phyloP scores from a whole-genome alignment of 345 rosid species.

The Eucalyptus guilfoylei region DNA sequence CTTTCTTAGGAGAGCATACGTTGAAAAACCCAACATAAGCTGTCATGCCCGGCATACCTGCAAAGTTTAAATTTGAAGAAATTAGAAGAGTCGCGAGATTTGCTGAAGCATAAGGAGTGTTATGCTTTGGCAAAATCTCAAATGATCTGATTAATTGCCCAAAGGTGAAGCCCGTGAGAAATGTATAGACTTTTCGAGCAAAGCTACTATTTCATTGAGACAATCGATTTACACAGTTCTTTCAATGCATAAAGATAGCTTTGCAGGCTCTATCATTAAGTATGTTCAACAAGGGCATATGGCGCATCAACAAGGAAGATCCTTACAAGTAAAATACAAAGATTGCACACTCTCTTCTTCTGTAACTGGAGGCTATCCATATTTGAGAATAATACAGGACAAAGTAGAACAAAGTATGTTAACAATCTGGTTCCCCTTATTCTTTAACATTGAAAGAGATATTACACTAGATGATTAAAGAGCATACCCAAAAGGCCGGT shows the following conservation, averaged over 20 bases:
- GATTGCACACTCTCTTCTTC: not conserved
- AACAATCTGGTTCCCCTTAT: not conserved
- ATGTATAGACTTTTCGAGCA: not conserved
- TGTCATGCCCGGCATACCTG: not conserved
- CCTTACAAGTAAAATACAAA: not conserved
- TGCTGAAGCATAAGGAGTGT: not conserved
- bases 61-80: not conserved
- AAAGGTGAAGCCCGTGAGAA: not conserved
- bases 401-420: not conserved
- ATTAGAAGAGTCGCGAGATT: not conserved
- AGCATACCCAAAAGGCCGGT: constrained; percentile 2
- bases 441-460: not conserved
- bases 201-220: not conserved
- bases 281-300: not conserved
- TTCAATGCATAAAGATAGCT: not conserved
- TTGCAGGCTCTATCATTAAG: not conserved
- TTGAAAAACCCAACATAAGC: not conserved
- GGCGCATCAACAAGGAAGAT: not conserved
- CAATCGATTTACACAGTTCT: not conserved
- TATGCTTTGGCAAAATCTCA: not conserved
- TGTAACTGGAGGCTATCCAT: not conserved
- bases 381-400: not conserved
- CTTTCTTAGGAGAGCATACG: not conserved
- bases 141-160: not conserved
- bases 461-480: not conserved